Base-by-base conservation (phyloP, 768 basidiomycete species). In the Termitomyces heimii region DNA sequence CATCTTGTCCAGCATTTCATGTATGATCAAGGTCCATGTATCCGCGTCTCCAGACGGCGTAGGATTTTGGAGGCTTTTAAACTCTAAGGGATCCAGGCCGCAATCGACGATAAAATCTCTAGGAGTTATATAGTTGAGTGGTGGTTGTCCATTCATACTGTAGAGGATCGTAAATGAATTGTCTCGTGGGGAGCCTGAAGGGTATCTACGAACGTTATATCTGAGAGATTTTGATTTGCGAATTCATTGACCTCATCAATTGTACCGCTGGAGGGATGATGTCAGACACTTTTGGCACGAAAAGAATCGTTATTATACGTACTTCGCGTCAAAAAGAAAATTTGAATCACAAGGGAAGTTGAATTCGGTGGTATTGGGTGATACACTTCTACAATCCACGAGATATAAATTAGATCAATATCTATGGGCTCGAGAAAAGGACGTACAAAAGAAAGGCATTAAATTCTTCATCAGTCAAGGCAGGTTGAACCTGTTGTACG, bases 1-100 rank as follows among this genome's bases (percentile, higher is more conserved):
- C 43, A 55, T 45, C n/a, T 55, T 55, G 32, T 55, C 54, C n/a
- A 55, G 35, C 43, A 55, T 37, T 35, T 55, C 54, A 9, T 55
- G 54, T n/a, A 55, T 12, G 20, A 55, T 45, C 16, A 18, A 28
- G 9, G 46, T 37, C 54, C 54, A 55, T 2, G 43, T 37, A 28
- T 55, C 54, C 14, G 9, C n/a, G 26, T 55, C 54, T 28, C 45
- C 54, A 14, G 10, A 34, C 1, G 40, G 31, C 13, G 40, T 13
- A 20, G 52, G 52, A 4, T n/a, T 34, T 26, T 55, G 43, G 24
- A 55, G 54, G 37, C 54, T 45, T 28, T 55, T 14, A 18, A 55
- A 55, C 8, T 55, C 54, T 5, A 34, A 22, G 14, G 54, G 54
- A 28, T 55, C 32, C 44, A 55, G 18, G 22, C 54, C 54, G n/a